Base-by-base conservation (phyloP, 116 monocot species). In the Thalassia testudinum region DNA sequence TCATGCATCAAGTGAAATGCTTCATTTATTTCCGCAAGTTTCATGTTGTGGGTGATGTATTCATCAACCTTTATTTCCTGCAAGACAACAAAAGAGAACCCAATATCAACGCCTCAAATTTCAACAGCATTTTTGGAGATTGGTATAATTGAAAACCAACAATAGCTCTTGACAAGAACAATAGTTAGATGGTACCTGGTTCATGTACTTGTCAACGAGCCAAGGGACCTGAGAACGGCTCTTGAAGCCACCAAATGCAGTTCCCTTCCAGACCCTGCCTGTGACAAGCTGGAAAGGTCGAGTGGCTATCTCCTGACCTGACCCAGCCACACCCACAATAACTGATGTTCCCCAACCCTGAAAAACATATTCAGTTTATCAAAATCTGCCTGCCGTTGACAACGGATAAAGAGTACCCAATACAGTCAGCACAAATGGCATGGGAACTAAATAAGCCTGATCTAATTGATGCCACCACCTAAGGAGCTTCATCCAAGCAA, bases 31-130 rank as follows among this genome's bases (percentile, higher is more conserved):
- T 77, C 95, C 0, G 19, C 19, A 15, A 97, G 72, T 0, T 53
- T 76, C 67, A 88, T 37, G 2, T 34, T 62, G 72, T 97, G 95
- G 19, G 95, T 97, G 56, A 97, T 78, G 62, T 97, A 97, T 63
- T 97, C 95, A 52, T 97, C 95, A 4, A 97, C 95, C 77, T 97
- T 97, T 21, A 97, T 97, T 69, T 97, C 95, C 95, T 97, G 78
- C 47, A 62, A 38, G 1, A 64, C 12, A 19, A 37, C 15, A 40
- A 37, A 57, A 38, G 11, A 11, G 22, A 49, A 30, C 20, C 3
- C 26, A 21, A 40, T 49, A 4, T 53, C 7, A 20, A 3, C 5
- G 23, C 49, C 49, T 11, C 2, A 8, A 47, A 24, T 51, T 2
- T 51, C 23, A 51, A 26, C 21, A 51, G 8, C 5, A 21, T 7